A percentile compares a stretch with the other conserved stretches of the same genome.
Conservation (phyloP, 2,329 filamentous ascomycete species). For the Aspergillus sp. region DNA sequence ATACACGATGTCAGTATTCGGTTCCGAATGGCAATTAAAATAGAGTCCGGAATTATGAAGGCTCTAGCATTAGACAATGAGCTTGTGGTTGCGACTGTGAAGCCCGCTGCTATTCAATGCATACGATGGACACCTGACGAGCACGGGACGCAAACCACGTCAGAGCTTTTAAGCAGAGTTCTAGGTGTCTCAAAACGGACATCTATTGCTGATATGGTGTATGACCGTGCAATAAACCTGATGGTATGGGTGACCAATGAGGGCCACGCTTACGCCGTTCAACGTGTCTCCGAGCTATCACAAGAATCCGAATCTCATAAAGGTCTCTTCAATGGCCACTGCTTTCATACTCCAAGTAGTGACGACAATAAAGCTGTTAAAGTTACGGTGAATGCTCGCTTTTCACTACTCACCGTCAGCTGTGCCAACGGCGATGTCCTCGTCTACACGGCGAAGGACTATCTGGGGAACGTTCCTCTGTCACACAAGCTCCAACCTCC, state of each 20-base stretch:
- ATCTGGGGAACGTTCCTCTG: conserved; percentile 84
- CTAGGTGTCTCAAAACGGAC: conserved; percentile 78
- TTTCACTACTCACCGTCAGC: conserved; percentile 87
- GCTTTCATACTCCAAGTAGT: conserved; percentile 74
- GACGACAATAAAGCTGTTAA: conserved; percentile 64
- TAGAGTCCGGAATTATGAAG: conserved; percentile 89
- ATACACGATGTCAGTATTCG: conserved; percentile 85
- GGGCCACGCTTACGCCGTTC: conserved; percentile 86
- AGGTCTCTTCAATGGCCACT: conserved; percentile 82
- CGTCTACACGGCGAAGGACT: conserved; percentile 92
- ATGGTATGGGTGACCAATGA: conserved; percentile 89
- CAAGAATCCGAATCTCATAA: conserved; percentile 52
- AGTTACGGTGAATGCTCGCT: conserved; percentile 87
- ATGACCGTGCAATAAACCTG: conserved; percentile 95
- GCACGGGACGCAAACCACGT: conserved; percentile 79
- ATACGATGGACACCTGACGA: conserved; percentile 91
- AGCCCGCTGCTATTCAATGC: conserved; percentile 92
- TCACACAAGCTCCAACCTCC: conserved; percentile 76
- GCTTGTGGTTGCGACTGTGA: conserved; percentile 84
- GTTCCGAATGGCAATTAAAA: conserved; percentile 97
- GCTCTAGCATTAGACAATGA: conserved; percentile 90
- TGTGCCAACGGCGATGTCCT: conserved; percentile 76
- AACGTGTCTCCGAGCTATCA: conserved; percentile 56
- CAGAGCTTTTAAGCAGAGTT: conserved; percentile 86
- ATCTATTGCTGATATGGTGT: conserved; percentile 78